Evolutionary conservation across 306 rosid genomes (phyloP), one percentile per base, ranked within the genome.

Genomic region (Corylus americana): DNA sequence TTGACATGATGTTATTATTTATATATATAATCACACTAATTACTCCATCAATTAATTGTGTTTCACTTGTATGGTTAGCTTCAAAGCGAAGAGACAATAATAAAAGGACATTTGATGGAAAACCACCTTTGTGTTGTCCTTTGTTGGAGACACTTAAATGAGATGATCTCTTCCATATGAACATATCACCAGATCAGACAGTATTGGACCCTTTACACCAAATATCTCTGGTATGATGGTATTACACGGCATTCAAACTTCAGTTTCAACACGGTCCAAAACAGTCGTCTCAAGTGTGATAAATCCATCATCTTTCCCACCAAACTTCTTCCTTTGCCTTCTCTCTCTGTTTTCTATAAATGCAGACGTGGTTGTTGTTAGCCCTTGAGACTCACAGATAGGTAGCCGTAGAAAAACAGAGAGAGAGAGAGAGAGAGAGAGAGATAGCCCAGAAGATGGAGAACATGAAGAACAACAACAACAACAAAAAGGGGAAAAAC

Each of bases 401-500:
- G 45, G 71, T 35, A 48, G 74, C 68, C 1, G 39, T 11, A 29
- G 22, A 67, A 51, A 63, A 74, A 75, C 27, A 69, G 53, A 44
- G 35, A 31, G 35, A 31, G 35, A 31, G 53, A 44, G 2, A 29
- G n/a, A 31, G 35, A 31, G 35, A 31, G 53, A 44, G 2, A 29
- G n/a, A 31, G 45, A 57, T 67, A 73, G 58, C 54, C 11, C 50
- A 44, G 42, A 62, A 44, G 17, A 79, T 81, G 87, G 88, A 82
- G 85, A 85, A 82, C 88, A 78, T 73, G 89, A 83, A 79, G 91
- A 82, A 79, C 64, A 79, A 64, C 74, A 69, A 13, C 80, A 55
- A 47, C 74, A 69, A 18, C 80, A 47, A 37, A 53, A 79, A 49
- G 55, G 53, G 4, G 70, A 70, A 49, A 4, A 63, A 55, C 39